Percentiles rank a stretch among this genome's conserved stretches.
Evolutionary conservation across 257 asterid genomes (phyloP).

Genomic region (Handroanthus guayacan): DNA sequence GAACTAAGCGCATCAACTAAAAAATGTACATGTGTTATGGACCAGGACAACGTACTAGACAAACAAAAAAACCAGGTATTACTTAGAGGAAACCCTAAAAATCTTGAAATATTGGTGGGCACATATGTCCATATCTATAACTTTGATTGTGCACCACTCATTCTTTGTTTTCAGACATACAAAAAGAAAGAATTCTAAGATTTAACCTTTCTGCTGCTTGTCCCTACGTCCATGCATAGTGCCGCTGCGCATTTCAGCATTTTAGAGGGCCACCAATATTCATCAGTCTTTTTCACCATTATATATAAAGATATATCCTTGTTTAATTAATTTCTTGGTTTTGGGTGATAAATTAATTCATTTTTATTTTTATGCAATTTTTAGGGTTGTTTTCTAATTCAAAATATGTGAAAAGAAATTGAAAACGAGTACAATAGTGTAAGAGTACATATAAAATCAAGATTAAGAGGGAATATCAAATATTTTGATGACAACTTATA

Average conservation of each 20-base stretch:
- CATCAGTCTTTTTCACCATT: background rate
- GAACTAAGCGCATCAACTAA: background rate
- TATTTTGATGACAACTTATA: background rate
- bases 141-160: constrained; percentile 12
- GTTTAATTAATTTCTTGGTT: background rate
- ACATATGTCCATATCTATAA: background rate
- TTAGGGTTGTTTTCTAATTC: no score
- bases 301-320: background rate
- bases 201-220: constrained; percentile 22
- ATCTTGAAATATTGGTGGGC: background rate
- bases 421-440: no score
- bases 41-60: background rate
- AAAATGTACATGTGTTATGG: background rate
- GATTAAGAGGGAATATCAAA: background rate
- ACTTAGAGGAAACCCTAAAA: background rate
- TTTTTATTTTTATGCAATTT: no score
- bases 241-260: background rate
- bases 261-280: background rate
- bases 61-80: background rate
- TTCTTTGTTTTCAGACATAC: constrained; percentile 17
- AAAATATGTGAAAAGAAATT: no score
- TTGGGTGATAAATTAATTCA: no score
- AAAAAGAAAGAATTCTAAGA: constrained; percentile 4
- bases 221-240: constrained; percentile 12
- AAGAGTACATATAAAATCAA: background rate